phyloP scores from a whole-genome alignment of 371 early-diverging fungal species.

The Thermomucor indicae-seudaticae region DNA sequence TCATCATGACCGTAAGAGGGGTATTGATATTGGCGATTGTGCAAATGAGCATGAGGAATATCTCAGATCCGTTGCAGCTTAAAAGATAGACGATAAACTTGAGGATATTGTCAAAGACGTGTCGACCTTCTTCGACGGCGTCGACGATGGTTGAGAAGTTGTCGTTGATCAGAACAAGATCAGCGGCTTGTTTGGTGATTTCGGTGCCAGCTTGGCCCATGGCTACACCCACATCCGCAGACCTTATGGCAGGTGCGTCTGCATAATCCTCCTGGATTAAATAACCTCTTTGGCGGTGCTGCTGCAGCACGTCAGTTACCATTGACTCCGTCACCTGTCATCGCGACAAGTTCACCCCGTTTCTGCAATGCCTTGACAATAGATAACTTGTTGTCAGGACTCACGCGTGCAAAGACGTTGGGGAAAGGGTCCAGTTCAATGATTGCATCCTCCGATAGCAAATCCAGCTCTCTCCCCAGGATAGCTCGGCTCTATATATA shows the following conservation, averaged over 20 bases:
- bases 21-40: slow-evolving; percentile 36
- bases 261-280: too few species aligned
- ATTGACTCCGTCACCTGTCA: slow-evolving; percentile 91
- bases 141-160: slow-evolving; percentile 79
- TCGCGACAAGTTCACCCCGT: slow-evolving; percentile 66
- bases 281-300: too few species aligned
- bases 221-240: slow-evolving; percentile 89
- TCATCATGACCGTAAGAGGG: slow-evolving; percentile 50
- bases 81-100: slow-evolving; percentile 87
- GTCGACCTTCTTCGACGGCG: slow-evolving; percentile 78
- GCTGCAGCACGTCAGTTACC: too few species aligned
- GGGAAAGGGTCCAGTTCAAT: slow-evolving; percentile 80
- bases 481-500: slow-evolving; percentile 61
- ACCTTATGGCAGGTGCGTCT: slow-evolving; percentile 91
- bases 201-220: slow-evolving; percentile 90
- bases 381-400: slow-evolving; percentile 95
- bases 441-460: slow-evolving; percentile 79
- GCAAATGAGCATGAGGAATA: slow-evolving; percentile 57
- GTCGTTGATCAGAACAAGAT: slow-evolving; percentile 82
- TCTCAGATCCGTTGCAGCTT: slow-evolving; percentile 77
- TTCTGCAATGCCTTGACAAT: slow-evolving; percentile 91
- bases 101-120: slow-evolving; percentile 85
- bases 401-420: slow-evolving; percentile 91
- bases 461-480: slow-evolving; percentile 84
- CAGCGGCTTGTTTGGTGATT: slow-evolving; percentile 86